Conservation (phyloP, 441 rosid genomes). For the Erodium moschatum region DNA sequence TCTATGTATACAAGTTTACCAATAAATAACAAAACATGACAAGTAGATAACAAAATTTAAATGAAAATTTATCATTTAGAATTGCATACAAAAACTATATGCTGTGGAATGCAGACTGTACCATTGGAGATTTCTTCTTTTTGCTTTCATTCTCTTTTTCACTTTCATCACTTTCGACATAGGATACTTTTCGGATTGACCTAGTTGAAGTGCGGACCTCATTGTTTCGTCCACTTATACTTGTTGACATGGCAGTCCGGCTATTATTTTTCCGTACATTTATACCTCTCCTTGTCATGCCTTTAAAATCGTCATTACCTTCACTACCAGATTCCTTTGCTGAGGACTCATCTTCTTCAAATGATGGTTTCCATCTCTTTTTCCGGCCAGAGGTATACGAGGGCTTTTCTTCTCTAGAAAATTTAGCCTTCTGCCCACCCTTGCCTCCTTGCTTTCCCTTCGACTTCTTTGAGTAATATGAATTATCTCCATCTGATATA, state of each 20-base stretch:
- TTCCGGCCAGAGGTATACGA: conserved; percentile 39
- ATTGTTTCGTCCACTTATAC: conserved; percentile 39
- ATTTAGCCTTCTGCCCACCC: conserved; percentile 41
- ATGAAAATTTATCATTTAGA: not conserved
- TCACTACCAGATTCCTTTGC: conserved; percentile 67
- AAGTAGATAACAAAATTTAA: not conserved
- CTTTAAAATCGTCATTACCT: conserved; percentile 52
- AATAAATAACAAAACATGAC: not conserved
- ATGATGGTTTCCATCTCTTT: conserved; percentile 52
- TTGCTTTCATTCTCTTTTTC: conserved; percentile 81
- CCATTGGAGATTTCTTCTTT: conserved; percentile 68
- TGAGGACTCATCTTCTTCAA: conserved; percentile 65
- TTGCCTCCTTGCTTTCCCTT: conserved; percentile 56
- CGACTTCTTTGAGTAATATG: conserved; percentile 49
- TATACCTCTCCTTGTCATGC: conserved; percentile 52
- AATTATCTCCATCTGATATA: conserved; percentile 65
- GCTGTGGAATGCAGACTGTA: conserved; percentile 23
- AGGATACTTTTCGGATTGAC: conserved; percentile 89
- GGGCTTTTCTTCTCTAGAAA: conserved; percentile 44
- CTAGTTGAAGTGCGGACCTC: conserved; percentile 89
- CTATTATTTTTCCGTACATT: conserved; percentile 56
- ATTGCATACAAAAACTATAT: too few species aligned
- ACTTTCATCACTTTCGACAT: conserved; percentile 98
- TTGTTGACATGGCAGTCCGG: conserved; percentile 28
- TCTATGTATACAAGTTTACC: not conserved